Evolutionary conservation across 2,329 filamentous ascomycete genomes (phyloP).

Genomic region (Monosporascus sp.): DNA sequence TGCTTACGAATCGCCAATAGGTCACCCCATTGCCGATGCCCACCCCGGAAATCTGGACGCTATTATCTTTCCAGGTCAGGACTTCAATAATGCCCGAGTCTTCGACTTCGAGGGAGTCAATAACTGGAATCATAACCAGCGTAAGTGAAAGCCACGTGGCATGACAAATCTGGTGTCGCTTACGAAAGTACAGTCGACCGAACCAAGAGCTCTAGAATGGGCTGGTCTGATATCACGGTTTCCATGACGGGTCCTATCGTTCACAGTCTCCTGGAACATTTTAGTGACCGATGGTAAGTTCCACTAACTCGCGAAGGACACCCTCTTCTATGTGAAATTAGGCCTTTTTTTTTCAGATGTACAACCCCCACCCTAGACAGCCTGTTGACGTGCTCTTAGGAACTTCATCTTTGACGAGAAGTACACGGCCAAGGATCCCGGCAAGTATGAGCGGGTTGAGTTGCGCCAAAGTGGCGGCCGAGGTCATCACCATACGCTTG

Average conservation of each 20-base stretch:
- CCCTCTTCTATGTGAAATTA: background rate
- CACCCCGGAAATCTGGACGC: conserved; percentile 72
- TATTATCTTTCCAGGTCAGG: conserved; percentile 82
- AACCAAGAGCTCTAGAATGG: conserved; percentile 76
- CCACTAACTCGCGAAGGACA: too few relatives aligned
- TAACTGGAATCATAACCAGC: conserved; percentile 80
- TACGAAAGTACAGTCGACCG: conserved; percentile 57
- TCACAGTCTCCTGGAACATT: conserved; percentile 69
- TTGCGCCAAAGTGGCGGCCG: conserved; percentile 10
- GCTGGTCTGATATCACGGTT: conserved; percentile 83
- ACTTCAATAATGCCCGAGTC: conserved; percentile 85
- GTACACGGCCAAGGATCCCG: conserved; percentile 52
- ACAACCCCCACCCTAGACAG: too few relatives aligned
- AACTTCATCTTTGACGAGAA: conserved; percentile 86
- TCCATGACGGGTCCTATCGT: conserved; percentile 71
- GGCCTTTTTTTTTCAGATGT: background rate
- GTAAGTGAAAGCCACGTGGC: conserved; percentile 26
- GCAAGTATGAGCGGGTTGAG: conserved; percentile 40
- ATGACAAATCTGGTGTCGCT: background rate
- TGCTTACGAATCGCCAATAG: conserved; percentile 23
- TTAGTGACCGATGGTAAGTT: conserved; percentile 69
- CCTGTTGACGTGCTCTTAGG: conserved; percentile 28
- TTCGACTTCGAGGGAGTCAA: conserved; percentile 75
- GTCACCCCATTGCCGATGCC: conserved; percentile 75
- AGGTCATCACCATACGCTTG: conserved; percentile 25